Evolutionary conservation across 257 asterid genomes (phyloP).

Genomic region (Ballota nigra): DNA sequence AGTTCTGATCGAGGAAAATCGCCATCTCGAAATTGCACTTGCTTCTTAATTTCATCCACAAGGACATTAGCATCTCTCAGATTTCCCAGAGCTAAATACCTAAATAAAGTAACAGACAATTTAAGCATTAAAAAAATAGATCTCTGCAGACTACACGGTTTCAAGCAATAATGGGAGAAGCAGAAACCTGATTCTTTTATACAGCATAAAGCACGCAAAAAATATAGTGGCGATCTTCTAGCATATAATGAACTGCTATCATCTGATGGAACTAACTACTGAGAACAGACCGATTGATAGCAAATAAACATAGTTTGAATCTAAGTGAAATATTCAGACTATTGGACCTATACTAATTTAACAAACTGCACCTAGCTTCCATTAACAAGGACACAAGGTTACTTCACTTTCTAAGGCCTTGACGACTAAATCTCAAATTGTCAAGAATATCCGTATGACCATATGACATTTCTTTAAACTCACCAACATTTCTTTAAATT

Average conservation of each 20-base stretch:
- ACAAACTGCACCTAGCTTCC: not conserved
- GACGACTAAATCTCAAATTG: not conserved
- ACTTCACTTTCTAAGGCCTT: not conserved
- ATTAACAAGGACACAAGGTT: conserved; percentile 9
- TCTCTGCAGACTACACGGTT: not conserved
- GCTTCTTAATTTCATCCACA: conserved; percentile 73
- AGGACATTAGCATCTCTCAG: conserved; percentile 89
- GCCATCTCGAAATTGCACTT: conserved; percentile 51
- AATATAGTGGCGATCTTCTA: not conserved
- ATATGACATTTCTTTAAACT: not conserved
- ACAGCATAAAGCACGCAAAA: not conserved
- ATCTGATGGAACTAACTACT: not conserved
- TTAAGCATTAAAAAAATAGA: not conserved
- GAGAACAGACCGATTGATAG: not conserved
- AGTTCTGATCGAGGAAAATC: conserved; percentile 76
- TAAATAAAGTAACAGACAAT: conserved; percentile 17
- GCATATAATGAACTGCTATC: not conserved
- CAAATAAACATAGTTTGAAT: not conserved
- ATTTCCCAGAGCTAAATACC: conserved; percentile 90
- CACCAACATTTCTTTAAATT: not conserved
- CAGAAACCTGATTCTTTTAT: not conserved
- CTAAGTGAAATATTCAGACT: not conserved
- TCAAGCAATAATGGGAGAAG: conserved; percentile 20
- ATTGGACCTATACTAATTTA: not conserved
- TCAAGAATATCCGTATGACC: not conserved